Evolutionary conservation across 2,329 filamentous ascomycete genomes (phyloP).

Genomic region (Fusarium fracticaudum): DNA sequence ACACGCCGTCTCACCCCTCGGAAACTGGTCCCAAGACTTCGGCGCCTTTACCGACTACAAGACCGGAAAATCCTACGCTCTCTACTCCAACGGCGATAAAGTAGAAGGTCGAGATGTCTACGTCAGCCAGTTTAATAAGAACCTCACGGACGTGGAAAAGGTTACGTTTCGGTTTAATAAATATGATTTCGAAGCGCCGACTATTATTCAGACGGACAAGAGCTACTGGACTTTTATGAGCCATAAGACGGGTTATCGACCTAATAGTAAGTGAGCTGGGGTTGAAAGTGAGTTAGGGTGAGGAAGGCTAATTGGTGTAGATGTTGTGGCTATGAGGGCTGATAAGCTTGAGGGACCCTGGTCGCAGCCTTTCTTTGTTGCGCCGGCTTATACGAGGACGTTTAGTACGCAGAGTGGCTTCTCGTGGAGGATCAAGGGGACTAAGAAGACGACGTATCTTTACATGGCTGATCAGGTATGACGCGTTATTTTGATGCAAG

Average conservation of each 20-base stretch:
- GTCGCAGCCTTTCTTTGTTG: constrained; percentile 62
- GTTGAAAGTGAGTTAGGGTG: no score
- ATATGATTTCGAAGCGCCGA: constrained; percentile 68
- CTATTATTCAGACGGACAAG: constrained; percentile 67
- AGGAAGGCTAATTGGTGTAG: constrained; percentile 9
- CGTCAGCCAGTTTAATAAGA: constrained; percentile 62
- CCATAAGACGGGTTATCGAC: constrained; percentile 71
- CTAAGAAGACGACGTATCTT: constrained; percentile 59
- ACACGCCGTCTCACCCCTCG: constrained; percentile 63
- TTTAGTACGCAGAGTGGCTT: constrained; percentile 63
- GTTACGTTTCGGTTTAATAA: constrained; percentile 66
- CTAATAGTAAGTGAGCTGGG: constrained; percentile 57
- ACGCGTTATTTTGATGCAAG: rapidly evolving
- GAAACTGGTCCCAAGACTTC: constrained; percentile 72
- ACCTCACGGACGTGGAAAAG: constrained; percentile 60
- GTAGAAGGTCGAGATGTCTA: constrained; percentile 66
- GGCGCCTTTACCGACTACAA: constrained; percentile 70
- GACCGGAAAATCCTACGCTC: constrained; percentile 62
- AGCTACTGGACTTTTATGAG: constrained; percentile 70
- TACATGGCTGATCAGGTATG: constrained; percentile 57
- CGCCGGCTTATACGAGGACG: constrained; percentile 59
- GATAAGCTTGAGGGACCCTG: constrained; percentile 59
- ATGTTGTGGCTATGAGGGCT: constrained; percentile 65
- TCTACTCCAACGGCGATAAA: constrained; percentile 69
- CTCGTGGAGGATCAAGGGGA: constrained; percentile 54